Conservation (phyloP, 331 rosid genomes). For the Rosa hybrid region DNA sequence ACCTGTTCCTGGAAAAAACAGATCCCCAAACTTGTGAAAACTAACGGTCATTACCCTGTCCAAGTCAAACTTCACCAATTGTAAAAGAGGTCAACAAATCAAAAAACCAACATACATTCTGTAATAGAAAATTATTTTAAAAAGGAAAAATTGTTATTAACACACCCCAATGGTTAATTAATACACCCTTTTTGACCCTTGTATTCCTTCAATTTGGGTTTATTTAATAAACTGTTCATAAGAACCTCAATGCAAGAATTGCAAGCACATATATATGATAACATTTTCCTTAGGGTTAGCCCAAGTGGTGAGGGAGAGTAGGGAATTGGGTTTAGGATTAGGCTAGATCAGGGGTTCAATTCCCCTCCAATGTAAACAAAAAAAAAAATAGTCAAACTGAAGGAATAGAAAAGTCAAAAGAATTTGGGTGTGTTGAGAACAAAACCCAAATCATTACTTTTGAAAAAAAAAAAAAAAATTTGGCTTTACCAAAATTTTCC, state of each 20-base stretch:
- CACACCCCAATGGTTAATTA: neutral
- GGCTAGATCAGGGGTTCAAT: neutral
- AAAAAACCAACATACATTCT: constrained; percentile 4
- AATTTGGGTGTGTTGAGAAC: neutral
- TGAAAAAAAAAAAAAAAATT: too few species aligned
- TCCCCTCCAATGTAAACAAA: neutral
- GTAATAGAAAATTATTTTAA: neutral
- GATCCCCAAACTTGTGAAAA: constrained; percentile 94
- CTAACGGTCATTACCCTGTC: constrained; percentile 99
- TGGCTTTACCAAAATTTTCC: neutral
- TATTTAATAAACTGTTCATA: neutral
- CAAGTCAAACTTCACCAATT: constrained; percentile 33
- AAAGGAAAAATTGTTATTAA: neutral
- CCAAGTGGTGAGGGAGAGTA: neutral
- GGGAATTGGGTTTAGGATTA: neutral
- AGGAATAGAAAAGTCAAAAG: neutral
- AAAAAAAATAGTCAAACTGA: too few species aligned
- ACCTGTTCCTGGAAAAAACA: constrained; percentile 95
- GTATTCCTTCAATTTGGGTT: neutral
- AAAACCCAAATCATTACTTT: neutral
- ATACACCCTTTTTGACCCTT: neutral
- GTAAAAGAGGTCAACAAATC: constrained; percentile 29
- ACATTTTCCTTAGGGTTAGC: neutral
- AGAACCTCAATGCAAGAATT: neutral
- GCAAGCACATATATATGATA: neutral